Evolutionary conservation across 1,284 basidiomycete genomes (phyloP), one percentile per base, ranked within the genome.

Genomic region (Irpex lacteus): DNA sequence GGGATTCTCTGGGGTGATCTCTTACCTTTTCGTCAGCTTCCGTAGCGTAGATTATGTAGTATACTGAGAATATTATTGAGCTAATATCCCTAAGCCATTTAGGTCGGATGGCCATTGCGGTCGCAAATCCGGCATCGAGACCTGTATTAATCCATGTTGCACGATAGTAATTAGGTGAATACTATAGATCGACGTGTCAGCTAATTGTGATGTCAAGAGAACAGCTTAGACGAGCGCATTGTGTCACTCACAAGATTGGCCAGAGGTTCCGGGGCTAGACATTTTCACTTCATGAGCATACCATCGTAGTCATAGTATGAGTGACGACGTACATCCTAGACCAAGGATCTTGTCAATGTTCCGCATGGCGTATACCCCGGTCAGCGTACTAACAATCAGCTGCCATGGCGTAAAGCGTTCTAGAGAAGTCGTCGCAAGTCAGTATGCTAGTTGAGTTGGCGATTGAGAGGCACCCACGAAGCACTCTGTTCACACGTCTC

Each of bases 91-190:
- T 85, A 8, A 98, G 76, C 95, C 95, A 98, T 73, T 92, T 94
- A 0, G 95, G 93, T n/a, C 89, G 87, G 67, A 99, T 93, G 2
- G 87, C 81, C 91, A 97, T 95, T 7, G 97, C 96, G 0, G 95
- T 96, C 0, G 96, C 95, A 72, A 98, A 98, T 1, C 96, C 97
- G 0, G 96, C 96, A 74, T 99, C 97, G n/a, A 98, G 82, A 0
- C 95, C 96, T 0, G 92, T 96, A 61, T 80, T 88, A 69, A 99
- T 89, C 92, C 96, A 99, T 57, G 96, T 98, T n/a, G 95, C 96
- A 34, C 97, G 90, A 76, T 97, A 98, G 75, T 96, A 98, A 5
- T 94, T 91, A 2, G 92, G 85, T 1, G 95, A 94, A 74, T 98
- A 98, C 93, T 96, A 49, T 36, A 15, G 40, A 55, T 19, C 63